A percentile compares a stretch with the other conserved stretches of the same genome.
phyloP scores from a whole-genome alignment of 176 grass and related monocot genomes.

The Avena atlantica region DNA sequence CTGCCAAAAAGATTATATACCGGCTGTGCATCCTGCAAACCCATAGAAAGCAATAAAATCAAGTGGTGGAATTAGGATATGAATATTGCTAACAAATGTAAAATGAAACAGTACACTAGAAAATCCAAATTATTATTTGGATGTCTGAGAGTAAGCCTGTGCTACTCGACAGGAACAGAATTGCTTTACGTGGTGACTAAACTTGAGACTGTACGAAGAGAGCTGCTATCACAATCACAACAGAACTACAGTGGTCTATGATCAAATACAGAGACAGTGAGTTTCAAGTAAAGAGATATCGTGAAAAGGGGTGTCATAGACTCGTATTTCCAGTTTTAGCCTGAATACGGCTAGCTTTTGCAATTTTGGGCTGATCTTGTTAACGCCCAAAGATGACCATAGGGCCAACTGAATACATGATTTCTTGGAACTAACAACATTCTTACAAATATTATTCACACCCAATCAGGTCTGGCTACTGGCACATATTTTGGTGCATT shows the following conservation, averaged over 20 bases:
- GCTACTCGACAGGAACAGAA: not conserved
- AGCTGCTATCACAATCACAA: constrained; percentile 16
- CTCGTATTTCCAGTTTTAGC: not conserved
- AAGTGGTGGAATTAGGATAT: constrained; percentile 1
- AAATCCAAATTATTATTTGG: constrained; percentile 1
- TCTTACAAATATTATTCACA: constrained; percentile 27
- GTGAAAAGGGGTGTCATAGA: constrained; percentile 7
- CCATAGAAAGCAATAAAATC: constrained; percentile 41
- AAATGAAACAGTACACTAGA: not conserved
- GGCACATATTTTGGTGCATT: not conserved
- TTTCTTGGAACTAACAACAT: constrained; percentile 32
- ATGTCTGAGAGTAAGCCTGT: not conserved
- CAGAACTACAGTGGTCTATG: not conserved
- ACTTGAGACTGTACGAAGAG: not conserved
- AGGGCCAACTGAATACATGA: not conserved
- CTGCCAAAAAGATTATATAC: constrained; percentile 91
- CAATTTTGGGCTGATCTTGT: constrained; percentile 12
- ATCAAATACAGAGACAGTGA: constrained; percentile 22
- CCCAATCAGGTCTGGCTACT: not conserved
- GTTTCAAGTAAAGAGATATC: constrained; percentile 23
- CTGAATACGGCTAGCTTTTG: not conserved
- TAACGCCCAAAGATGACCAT: constrained; percentile 15
- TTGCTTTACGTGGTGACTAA: not conserved
- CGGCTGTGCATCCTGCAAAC: constrained; percentile 66
- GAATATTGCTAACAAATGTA: constrained; percentile 2